Percentiles rank a stretch among this genome's conserved stretches.
Evolutionary conservation across 164 flowering plant genomes (phyloP).

Genomic region (Umbellularia californica): DNA sequence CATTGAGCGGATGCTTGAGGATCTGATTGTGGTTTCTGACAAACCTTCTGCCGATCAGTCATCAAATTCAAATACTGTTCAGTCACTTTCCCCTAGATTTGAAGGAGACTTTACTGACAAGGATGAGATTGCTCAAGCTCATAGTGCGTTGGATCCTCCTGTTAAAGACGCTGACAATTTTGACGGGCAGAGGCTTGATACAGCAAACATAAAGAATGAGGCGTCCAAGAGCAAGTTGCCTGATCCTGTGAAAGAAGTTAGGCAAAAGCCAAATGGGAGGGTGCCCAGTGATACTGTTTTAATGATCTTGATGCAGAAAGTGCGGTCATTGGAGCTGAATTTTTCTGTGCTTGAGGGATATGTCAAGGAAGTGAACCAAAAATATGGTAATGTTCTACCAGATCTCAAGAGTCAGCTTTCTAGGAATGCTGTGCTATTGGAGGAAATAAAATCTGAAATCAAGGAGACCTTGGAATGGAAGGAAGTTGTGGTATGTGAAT

Average conservation of each 20-base stretch:
- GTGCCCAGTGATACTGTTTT: slow-evolving; percentile 66
- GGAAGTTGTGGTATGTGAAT: slow-evolving; percentile 40
- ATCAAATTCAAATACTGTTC: slow-evolving; percentile 29
- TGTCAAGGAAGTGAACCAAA: slow-evolving; percentile 52
- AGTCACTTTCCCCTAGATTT: slow-evolving; percentile 18
- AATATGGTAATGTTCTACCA: slow-evolving; percentile 44
- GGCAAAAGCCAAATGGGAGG: slow-evolving; percentile 54
- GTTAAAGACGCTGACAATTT: slow-evolving; percentile 25
- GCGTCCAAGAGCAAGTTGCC: slow-evolving; percentile 24
- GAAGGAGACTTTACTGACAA: slow-evolving; percentile 18
- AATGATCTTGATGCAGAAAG: slow-evolving; percentile 81
- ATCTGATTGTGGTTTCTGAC: slow-evolving; percentile 52
- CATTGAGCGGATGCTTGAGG: slow-evolving; percentile 77
- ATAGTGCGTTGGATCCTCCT: slow-evolving; percentile 20
- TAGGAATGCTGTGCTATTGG: slow-evolving; percentile 35
- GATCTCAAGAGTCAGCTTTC: slow-evolving; percentile 51
- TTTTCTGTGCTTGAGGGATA: slow-evolving; percentile 71
- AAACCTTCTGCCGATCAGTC: slow-evolving; percentile 25
- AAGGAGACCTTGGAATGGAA: slow-evolving; percentile 55
- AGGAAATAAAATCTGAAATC: slow-evolving; percentile 40
- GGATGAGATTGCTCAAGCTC: slow-evolving; percentile 20
- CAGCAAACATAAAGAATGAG: slow-evolving; percentile 29
- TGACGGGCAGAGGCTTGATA: slow-evolving; percentile 24
- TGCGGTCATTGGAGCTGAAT: slow-evolving; percentile 58
- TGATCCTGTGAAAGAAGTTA: slow-evolving; percentile 46